Base-by-base conservation (phyloP, 2,329 filamentous ascomycete genomes). In the Capronia epimyces region DNA sequence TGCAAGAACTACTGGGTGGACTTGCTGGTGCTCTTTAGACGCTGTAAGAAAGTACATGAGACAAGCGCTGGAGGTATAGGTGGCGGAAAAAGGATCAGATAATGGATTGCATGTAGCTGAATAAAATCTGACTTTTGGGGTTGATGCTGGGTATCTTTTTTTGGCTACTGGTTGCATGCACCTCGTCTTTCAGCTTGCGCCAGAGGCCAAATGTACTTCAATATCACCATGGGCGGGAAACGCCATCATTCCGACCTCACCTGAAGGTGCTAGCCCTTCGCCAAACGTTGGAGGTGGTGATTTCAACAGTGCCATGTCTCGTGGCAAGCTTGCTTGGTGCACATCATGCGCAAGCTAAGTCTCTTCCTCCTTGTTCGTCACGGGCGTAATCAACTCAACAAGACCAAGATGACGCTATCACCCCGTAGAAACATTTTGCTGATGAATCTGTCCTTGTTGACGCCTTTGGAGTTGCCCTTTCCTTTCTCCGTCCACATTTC, bases 401-500 rank as follows among this genome's bases (percentile, higher is more conserved):
- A 75, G 54, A 95, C 88, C 61, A 94, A 75, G 64, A 95, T 91
- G 60, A 95, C 89, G 40, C 86, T 89, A 67, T 95, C 89, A 54
- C 89, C 89, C 68, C 89, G 77, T 59, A 95, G 71, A 69, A 95
- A 94, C 90, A 96, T 91, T 76, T 96, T 96, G 79, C 88, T 95
- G 65, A 97, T 93, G 71, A 96, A 96, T 36, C 93, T 79, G 71
- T 98, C 93, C 81, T 97, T 96, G 76, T 98, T 98, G 57, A 97
- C 88, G 49, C 90, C 90, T 74, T 89, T 90, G 76, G 91, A 93
- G 60, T 91, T 91, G 60, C 84, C 85, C 65, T 87, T 78, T 55
- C 83, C 77, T 49, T 87, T 93, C 75, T 98, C 93, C 8, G 90
- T 96, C 93, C 93, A 98, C 91, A 98, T 97, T 75, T 98, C 93